phyloP scores from a whole-genome alignment of 345 rosid species.

The Populus davidiana region DNA sequence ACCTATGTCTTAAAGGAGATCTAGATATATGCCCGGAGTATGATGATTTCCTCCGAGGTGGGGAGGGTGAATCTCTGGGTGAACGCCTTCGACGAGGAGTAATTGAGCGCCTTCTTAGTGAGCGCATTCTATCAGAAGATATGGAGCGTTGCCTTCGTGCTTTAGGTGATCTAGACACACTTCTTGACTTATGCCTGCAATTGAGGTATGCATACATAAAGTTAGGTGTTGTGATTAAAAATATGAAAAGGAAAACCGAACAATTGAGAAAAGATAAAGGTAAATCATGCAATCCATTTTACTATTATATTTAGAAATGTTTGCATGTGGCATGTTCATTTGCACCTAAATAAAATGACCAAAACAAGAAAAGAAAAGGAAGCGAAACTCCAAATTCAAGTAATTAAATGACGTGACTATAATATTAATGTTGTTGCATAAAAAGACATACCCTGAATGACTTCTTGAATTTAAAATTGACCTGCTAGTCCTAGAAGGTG shows the following conservation, averaged over 20 bases:
- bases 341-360: background rate
- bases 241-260: background rate
- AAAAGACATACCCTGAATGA: conserved; percentile 48
- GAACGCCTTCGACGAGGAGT: conserved; percentile 44
- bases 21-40: conserved; percentile 53
- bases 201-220: conserved; percentile 18
- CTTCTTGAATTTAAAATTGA: conserved; percentile 65
- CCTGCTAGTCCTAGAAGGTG: conserved; percentile 50
- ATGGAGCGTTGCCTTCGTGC: conserved; percentile 29
- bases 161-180: conserved; percentile 63
- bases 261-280: background rate
- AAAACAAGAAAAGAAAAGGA: background rate
- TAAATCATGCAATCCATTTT: background rate
- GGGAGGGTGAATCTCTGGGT: conserved; percentile 49
- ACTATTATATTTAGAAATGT: background rate
- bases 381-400: background rate
- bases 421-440: background rate
- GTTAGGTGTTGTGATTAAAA: conserved; percentile 12
- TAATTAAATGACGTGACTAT: conserved; percentile 3
- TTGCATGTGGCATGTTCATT: background rate
- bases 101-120: conserved; percentile 45
- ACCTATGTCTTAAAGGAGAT: conserved; percentile 29
- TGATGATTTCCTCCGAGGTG: conserved; percentile 48
- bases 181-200: conserved; percentile 56
- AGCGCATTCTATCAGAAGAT: conserved; percentile 36